Evolutionary conservation across 2,329 filamentous ascomycete genomes (phyloP).

Genomic region (Lasiodiplodia sp.): DNA sequence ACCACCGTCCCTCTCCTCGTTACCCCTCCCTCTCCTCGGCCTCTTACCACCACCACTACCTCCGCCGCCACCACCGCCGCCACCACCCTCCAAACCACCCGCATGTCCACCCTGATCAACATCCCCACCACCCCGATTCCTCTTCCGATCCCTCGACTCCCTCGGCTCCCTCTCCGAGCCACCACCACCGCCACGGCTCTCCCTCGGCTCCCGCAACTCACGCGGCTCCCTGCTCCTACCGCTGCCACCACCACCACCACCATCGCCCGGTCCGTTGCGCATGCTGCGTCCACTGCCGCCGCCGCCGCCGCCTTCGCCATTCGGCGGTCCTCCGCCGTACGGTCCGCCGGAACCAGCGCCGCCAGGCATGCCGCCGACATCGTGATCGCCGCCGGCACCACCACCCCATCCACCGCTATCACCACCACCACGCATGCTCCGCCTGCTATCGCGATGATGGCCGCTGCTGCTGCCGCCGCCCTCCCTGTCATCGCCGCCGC

Average conservation of each 20-base stretch:
- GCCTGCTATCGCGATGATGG: background rate
- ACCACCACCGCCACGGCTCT: background rate
- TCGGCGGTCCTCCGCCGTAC: background rate
- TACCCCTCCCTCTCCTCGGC: conserved; percentile 1
- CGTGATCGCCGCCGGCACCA: background rate
- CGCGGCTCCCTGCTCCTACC: conserved; percentile 13
- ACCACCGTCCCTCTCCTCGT: background rate
- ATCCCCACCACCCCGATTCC: conserved; percentile 10
- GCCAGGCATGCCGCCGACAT: background rate
- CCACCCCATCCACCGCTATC: background rate
- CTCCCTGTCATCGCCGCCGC: conserved; percentile 7
- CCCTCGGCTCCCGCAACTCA: background rate
- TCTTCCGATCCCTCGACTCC: conserved; percentile 16
- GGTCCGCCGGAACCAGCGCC: background rate
- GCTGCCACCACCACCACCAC: background rate
- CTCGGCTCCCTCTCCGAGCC: conserved; percentile 10
- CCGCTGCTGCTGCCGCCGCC: conserved; percentile 9
- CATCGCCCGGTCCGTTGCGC: conserved; percentile 4
- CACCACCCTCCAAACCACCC: background rate
- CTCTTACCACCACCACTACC: conserved; percentile 1
- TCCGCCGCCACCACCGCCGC: background rate
- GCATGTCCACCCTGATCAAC: conserved; percentile 2
- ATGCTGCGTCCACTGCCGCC: background rate
- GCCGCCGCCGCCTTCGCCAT: conserved; percentile 1
- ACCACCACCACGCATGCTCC: background rate